Conservation (phyloP, 2,329 filamentous ascomycete species). For the Xylaria arbuscula region DNA sequence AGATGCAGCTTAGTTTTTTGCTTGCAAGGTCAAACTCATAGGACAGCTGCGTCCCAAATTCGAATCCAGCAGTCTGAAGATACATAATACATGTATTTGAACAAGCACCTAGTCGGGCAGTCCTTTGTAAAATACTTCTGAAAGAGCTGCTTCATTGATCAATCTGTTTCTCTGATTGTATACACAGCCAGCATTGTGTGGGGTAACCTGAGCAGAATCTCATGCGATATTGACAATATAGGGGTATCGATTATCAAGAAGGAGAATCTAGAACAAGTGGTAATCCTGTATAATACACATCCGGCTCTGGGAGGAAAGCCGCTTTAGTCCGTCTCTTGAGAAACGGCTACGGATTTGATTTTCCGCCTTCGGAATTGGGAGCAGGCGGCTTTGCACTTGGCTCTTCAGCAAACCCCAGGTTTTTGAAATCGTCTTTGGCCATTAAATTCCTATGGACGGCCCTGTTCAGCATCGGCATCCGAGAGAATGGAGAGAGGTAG, state of each 20-base stretch:
- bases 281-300: conserved; percentile 17
- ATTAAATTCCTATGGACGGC: conserved; percentile 79
- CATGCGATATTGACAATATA: not conserved
- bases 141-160: not conserved
- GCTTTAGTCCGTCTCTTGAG: not conserved
- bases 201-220: not conserved
- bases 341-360: conserved; percentile 47
- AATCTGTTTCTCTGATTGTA: not conserved
- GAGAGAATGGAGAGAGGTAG: not conserved
- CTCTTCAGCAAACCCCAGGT: conserved; percentile 77
- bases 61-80: too few species aligned
- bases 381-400: conserved; percentile 43
- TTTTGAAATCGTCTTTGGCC: conserved; percentile 95
- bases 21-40: not conserved
- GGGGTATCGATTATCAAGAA: conserved; percentile 2
- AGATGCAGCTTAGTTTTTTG: not conserved
- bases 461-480: conserved; percentile 8
- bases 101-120: too few species aligned
- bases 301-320: conserved; percentile 28
- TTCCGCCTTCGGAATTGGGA: conserved; percentile 44
- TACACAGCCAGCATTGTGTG: not conserved
- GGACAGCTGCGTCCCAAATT: too few species aligned
- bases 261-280: not conserved
- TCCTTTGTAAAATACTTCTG: too few species aligned
- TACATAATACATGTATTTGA: too few species aligned